Conservation (phyloP, 257 asterid species). For the Solanum paucissectum region DNA sequence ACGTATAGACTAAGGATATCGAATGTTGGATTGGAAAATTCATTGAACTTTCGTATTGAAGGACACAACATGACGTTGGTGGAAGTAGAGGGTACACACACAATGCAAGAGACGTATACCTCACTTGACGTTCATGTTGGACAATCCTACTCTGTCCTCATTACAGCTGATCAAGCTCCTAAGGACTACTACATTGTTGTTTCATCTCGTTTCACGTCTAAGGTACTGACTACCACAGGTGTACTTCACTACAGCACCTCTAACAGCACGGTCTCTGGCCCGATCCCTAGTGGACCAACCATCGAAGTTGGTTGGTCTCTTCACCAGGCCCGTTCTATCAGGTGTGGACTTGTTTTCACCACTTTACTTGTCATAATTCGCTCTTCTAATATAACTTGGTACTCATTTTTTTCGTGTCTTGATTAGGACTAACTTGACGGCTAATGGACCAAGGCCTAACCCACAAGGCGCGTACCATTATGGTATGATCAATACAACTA, state of each 20-base stretch:
- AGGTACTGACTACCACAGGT: constrained; percentile 46
- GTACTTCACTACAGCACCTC: constrained; percentile 56
- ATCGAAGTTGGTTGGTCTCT: constrained; percentile 77
- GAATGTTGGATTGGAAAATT: not conserved
- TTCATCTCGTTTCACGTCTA: constrained; percentile 54
- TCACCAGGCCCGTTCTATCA: constrained; percentile 77
- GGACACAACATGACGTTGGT: not conserved
- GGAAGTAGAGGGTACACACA: not conserved
- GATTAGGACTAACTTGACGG: constrained; percentile 9
- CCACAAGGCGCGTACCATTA: constrained; percentile 13
- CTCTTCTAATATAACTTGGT: not conserved
- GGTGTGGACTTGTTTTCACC: constrained; percentile 2
- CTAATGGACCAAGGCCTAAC: constrained; percentile 18
- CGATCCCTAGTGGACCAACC: constrained; percentile 81
- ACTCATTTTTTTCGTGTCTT: not conserved
- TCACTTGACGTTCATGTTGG: constrained; percentile 76
- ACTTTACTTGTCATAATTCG: not conserved
- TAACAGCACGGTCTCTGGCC: constrained; percentile 40
- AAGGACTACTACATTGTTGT: constrained; percentile 62
- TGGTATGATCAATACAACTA: constrained; percentile 8
- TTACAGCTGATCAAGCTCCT: constrained; percentile 65
- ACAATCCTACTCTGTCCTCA: constrained; percentile 70
- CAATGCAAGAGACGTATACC: constrained; percentile 29
- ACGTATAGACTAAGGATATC: not conserved
- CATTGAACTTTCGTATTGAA: not conserved